Conservation (phyloP, 2,329 filamentous ascomycete species). For the Diplodia mutila region DNA sequence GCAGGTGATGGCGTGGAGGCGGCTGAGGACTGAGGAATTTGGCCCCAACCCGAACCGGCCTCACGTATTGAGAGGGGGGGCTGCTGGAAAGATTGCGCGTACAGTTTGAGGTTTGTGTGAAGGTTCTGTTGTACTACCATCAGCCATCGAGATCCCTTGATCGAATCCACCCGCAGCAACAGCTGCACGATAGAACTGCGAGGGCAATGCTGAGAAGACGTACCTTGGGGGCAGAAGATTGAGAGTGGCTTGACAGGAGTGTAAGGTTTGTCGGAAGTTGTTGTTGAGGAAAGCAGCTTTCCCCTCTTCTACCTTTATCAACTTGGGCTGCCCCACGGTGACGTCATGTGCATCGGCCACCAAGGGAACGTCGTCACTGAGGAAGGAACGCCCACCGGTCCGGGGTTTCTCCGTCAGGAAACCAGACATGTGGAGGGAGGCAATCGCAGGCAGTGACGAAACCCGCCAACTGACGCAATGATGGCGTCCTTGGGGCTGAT, state of each 20-base stretch:
- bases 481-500: not conserved
- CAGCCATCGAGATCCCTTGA: not conserved
- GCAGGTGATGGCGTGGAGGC: not conserved
- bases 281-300: not conserved
- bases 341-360: constrained; percentile 21
- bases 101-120: constrained; percentile 9
- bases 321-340: constrained; percentile 19
- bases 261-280: not conserved
- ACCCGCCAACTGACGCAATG: constrained; percentile 9
- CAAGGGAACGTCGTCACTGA: constrained; percentile 16
- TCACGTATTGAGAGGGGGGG: not conserved
- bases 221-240: not conserved
- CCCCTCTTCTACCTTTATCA: constrained; percentile 14
- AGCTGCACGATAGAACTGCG: not conserved
- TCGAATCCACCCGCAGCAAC: not conserved
- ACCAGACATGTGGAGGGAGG: not conserved
- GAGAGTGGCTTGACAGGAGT: not conserved
- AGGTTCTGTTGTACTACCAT: not conserved
- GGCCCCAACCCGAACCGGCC: not conserved
- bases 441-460: constrained; percentile 5
- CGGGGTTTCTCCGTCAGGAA: not conserved
- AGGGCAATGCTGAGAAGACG: not conserved
- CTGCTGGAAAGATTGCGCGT: not conserved
- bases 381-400: not conserved
- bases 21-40: not conserved